Evolutionary conservation across 179 eudicot genomes (phyloP).

Genomic region (Patellifolia procumbens): DNA sequence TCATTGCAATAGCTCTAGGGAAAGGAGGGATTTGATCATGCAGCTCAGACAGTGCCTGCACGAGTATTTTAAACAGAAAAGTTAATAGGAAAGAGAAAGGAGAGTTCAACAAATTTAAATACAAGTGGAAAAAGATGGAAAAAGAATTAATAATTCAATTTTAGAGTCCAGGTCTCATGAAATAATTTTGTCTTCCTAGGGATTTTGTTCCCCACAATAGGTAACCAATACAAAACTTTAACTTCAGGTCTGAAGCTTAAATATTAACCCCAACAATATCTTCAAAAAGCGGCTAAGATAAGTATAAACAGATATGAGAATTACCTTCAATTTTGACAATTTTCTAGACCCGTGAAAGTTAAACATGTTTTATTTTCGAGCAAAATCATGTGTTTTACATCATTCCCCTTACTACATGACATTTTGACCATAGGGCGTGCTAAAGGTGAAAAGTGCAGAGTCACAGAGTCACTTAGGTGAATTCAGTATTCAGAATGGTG

Average conservation of each 20-base stretch:
- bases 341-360: neutral
- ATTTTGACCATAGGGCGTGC: no score
- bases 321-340: neutral
- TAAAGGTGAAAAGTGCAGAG: no score
- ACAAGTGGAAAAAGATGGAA: neutral
- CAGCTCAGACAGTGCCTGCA: constrained; percentile 89
- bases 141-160: neutral
- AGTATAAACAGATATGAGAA: neutral
- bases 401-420: no score
- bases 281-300: neutral
- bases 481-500: neutral
- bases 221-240: neutral
- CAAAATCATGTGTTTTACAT: neutral
- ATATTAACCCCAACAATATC: neutral
- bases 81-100: constrained; percentile 21
- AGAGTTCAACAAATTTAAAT: neutral
- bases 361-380: neutral
- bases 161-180: neutral
- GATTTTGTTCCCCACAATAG: neutral
- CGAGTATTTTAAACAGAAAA: constrained; percentile 31
- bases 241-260: neutral
- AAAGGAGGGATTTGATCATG: constrained; percentile 98
- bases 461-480: neutral
- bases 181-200: neutral
- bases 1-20: constrained; percentile 75